Evolutionary conservation across 805 yeast genomes (phyloP), one percentile per base, ranked within the genome.

Genomic region (Pichia membranifaciens): DNA sequence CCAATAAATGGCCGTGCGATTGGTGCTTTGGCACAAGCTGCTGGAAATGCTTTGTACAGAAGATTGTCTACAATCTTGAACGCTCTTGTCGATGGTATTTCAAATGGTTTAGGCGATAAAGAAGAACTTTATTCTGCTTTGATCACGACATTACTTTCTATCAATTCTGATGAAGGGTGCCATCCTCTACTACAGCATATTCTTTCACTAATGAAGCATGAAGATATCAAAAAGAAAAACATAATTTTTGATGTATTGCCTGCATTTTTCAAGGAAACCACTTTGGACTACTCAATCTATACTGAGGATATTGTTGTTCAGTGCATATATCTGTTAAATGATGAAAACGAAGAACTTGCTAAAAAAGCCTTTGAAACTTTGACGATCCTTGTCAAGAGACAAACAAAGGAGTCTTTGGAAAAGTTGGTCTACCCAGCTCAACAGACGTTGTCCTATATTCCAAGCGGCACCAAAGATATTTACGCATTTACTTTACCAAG

Each of bases 1-100:
- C 97, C 97, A 15, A 81, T 90, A 47, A 87, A 89, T 68, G 95
- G 96, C n/a, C 74, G 77, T 46, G 95, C 96, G 3, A 71, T 90
- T 49, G 87, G 93, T 21, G 80, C 95, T 0, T 74, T 90, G 62
- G 95, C 96, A 0, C 81, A 86, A 44, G 96, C 87, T 42, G 96
- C 96, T 21, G 97, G 96, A 22, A 65, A 79, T 33, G 87, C 96
- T 0, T 69, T 89, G 54, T 81, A 82, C 72, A 79, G 74, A 56
- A 79, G 91, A 54, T 72, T 91, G 50, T 74, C 88, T 0, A 67
- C 79, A 4, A 86, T 93, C 51, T 79, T 91, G 49, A 84, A 82
- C 57, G 73, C 90, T 0, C 70, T 93, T 44, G 81, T 90, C 20
- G 78, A 77, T 48, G 79, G 87, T 17, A 64, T 76, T 21, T 58